Conservation (phyloP, 2,329 filamentous ascomycete species). For the Camptophora hylomeconis region DNA sequence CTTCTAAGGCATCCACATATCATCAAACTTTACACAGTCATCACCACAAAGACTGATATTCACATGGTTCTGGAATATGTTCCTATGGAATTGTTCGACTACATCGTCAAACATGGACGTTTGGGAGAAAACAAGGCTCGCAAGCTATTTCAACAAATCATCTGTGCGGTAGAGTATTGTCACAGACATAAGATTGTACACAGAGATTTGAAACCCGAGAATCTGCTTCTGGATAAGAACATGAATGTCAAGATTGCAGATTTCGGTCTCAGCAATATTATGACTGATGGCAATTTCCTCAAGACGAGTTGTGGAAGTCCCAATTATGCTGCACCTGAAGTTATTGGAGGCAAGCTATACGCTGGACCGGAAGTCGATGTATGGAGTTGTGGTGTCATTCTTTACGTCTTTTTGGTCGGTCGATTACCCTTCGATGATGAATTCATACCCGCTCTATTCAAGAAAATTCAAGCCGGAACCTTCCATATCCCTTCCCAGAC, state of each 20-base stretch:
- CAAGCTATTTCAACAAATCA: constrained; percentile 97
- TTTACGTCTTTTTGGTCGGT: constrained; percentile 53
- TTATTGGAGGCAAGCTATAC: constrained; percentile 95
- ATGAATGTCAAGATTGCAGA: constrained; percentile 99
- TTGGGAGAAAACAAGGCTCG: constrained; percentile 87
- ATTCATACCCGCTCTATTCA: constrained; percentile 92
- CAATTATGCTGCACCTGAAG: constrained; percentile 95
- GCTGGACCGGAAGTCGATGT: constrained; percentile 96
- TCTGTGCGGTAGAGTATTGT: constrained; percentile 97
- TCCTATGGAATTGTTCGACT: constrained; percentile 92
- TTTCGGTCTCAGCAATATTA: constrained; percentile 97
- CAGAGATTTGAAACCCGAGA: constrained; percentile 93
- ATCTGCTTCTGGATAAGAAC: constrained; percentile 83
- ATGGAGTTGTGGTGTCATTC: constrained; percentile 54
- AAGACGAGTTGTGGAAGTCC: constrained; percentile 97
- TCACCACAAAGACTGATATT: constrained; percentile 86
- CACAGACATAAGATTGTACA: constrained; percentile 98
- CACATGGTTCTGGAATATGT: constrained; percentile 99
- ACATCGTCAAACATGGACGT: constrained; percentile 86
- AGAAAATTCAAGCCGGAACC: constrained; percentile 89
- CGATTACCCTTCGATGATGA: constrained; percentile 91
- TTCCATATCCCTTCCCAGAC: constrained; percentile 90
- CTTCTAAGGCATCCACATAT: constrained; percentile 93
- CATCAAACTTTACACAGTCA: constrained; percentile 98
- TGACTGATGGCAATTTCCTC: constrained; percentile 98